Percentiles rank a stretch among this genome's conserved stretches.
Evolutionary conservation across 768 basidiomycete species (phyloP).

Genomic region (Mycena filopes): DNA sequence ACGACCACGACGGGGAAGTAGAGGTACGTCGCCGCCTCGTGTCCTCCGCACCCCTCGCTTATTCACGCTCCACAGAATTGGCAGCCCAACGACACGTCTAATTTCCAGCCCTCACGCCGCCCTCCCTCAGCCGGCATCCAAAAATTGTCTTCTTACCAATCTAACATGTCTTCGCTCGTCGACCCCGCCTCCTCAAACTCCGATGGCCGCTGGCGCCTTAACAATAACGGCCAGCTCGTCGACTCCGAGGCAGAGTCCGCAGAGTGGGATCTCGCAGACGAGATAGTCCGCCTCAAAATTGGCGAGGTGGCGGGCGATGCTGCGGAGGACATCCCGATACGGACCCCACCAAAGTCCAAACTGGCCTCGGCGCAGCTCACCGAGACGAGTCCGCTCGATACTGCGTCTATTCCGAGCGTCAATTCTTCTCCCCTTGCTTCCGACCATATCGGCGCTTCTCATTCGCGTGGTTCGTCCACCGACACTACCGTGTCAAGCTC

Average conservation of each 20-base stretch:
- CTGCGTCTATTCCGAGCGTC: constrained; percentile 75
- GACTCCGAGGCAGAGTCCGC: constrained; percentile 62
- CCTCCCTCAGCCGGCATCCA: constrained; percentile 47
- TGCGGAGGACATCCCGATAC: constrained; percentile 66
- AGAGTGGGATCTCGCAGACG: constrained; percentile 80
- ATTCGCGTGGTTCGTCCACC: constrained; percentile 86
- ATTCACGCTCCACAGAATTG: constrained; percentile 53
- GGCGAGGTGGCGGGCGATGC: constrained; percentile 61
- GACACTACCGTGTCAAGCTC: constrained; percentile 74
- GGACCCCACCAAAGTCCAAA: constrained; percentile 76
- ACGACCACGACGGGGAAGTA: constrained; percentile 56
- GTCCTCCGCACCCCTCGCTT: constrained; percentile 39
- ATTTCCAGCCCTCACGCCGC: constrained; percentile 46
- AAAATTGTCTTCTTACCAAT: constrained; percentile 48
- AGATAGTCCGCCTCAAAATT: constrained; percentile 78
- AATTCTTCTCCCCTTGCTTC: constrained; percentile 78
- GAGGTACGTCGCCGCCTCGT: constrained; percentile 55
- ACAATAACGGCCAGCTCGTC: constrained; percentile 70
- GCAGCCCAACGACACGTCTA: constrained; percentile 55
- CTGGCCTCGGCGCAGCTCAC: constrained; percentile 64
- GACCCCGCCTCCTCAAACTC: constrained; percentile 53
- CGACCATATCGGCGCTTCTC: constrained; percentile 73
- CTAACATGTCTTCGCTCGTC: constrained; percentile 60
- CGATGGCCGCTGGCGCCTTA: constrained; percentile 71
- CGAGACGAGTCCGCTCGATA: constrained; percentile 79